These are phyloP conservation scores for Cryptosporidium sp. DNA, from an alignment of 169 alveolate genomes.

Conservation along the genomic window DNA sequence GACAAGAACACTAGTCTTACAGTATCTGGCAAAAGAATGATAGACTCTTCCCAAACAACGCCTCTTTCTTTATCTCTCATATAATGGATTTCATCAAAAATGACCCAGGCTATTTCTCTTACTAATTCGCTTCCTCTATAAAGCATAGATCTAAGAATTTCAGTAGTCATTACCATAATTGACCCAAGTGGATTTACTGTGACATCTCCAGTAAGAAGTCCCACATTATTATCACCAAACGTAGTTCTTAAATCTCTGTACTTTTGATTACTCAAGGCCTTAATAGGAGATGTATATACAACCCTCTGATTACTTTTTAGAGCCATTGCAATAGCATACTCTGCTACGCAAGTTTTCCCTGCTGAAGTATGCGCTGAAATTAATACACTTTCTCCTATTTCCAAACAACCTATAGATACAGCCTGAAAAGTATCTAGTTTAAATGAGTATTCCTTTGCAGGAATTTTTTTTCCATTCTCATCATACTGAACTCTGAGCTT, in stretches of 20 bases:
- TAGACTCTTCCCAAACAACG: slow-evolving; percentile 99
- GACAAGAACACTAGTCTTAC: slow-evolving; percentile 96
- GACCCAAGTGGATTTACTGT: slow-evolving; percentile 97
- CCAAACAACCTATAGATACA: slow-evolving; percentile 94
- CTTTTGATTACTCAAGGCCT: slow-evolving; percentile 98
- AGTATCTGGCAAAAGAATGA: slow-evolving; percentile 93
- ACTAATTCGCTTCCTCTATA: slow-evolving; percentile 97
- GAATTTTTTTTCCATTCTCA: slow-evolving; percentile 77
- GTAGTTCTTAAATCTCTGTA: slow-evolving; percentile 97
- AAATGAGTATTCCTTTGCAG: slow-evolving; percentile 93
- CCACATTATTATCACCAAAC: slow-evolving; percentile 95
- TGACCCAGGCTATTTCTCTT: slow-evolving; percentile 90
- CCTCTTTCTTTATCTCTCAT: slow-evolving; percentile 99
- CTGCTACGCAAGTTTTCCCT: slow-evolving; percentile 99
- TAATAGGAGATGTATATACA: slow-evolving; percentile 98
- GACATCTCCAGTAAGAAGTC: slow-evolving; percentile 99
- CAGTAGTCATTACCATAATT: slow-evolving; percentile 99
- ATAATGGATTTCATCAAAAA: slow-evolving; percentile 97
- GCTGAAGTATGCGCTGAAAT: slow-evolving; percentile 99
- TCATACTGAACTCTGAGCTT: slow-evolving; percentile 48
- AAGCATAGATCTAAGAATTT: slow-evolving; percentile 96
- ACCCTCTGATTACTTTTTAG: slow-evolving; percentile 95
- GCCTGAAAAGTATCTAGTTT: slow-evolving; percentile 96
- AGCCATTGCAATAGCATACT: slow-evolving; percentile 98
- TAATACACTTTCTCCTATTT: slow-evolving; percentile 94